Evolutionary conservation across 23 red algal species (phyloP), one percentile per base, ranked within the genome.

Genomic region (Gracilariopsis chorda): DNA sequence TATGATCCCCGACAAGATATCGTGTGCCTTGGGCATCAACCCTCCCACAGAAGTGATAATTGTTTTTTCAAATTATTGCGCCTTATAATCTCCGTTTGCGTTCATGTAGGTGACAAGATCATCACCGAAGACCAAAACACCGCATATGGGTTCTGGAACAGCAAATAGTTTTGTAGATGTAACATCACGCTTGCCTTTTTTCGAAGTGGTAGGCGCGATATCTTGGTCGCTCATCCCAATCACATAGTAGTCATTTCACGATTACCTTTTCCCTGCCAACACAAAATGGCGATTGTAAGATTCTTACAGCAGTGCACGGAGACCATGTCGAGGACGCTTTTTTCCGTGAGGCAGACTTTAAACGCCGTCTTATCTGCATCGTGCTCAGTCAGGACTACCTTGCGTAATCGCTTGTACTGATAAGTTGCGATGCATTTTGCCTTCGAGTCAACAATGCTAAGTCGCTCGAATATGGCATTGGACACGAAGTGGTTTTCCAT

Each of bases 1-100:
- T 82, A 36, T 95, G 82, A 82, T 99, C 97, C 20, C 93, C 93
- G 17, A 99, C 48, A 14, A 99, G 84, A 84, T 88, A 96, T 39
- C 93, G 83, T 7, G 71, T 53, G 32, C 93, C 97, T 44, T 92
- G 63, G 6, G 49, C 71, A 30, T 96, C 93, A n/a, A 94, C 78
- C 42, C 48, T 40, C 21, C 72, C 1, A 84, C 78, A 32, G 91
- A 80, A 41, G 65, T 94, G 33, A 94, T 94, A 1, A 94, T 78
- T 35, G 91, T 86, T 39, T 67, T 69, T 32, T 85, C 91, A 39
- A 94, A 86, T 21, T 60, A 73, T 48, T 65, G 58, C 11, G 57
- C 71, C 25, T 62, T 20, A 32, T 80, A 56, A 49, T 84, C 63
- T 13, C 57, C 68, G 16, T 52, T 65, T 3, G 64, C 27, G n/a